Conservation (phyloP, 805 yeast species). For the Pichia rugopelliculosa region DNA sequence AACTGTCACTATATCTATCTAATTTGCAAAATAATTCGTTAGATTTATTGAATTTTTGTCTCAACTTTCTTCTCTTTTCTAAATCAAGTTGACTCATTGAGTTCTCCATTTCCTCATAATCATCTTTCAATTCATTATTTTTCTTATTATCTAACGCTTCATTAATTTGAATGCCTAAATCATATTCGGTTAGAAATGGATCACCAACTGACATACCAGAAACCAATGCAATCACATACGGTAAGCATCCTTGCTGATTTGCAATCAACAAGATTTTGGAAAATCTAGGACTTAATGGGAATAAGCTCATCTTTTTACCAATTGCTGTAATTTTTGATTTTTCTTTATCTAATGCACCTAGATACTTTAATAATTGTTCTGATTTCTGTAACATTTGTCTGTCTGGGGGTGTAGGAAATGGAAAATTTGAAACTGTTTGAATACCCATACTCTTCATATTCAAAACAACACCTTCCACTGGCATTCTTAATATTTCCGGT, state of each 20-base stretch:
- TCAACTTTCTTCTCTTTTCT: conserved; percentile 34
- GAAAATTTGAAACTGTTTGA: conserved; percentile 82
- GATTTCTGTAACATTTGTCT: conserved; percentile 53
- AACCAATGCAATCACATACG: conserved; percentile 85
- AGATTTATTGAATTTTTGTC: conserved; percentile 50
- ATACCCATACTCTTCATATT: conserved; percentile 98
- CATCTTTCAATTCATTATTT: conserved; percentile 28
- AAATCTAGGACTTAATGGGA: conserved; percentile 91
- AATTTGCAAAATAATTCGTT: conserved; percentile 55
- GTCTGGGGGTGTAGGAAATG: conserved; percentile 89
- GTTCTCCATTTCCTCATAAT: conserved; percentile 28
- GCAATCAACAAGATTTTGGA: conserved; percentile 86
- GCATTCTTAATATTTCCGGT: conserved; percentile 93
- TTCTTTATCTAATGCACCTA: conserved; percentile 68
- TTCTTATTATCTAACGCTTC: conserved; percentile 25
- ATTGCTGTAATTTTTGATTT: conserved; percentile 55
- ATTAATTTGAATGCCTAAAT: conserved; percentile 45
- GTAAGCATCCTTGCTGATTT: conserved; percentile 77
- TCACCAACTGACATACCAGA: conserved; percentile 92
- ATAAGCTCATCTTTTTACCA: conserved; percentile 80
- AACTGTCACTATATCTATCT: conserved; percentile 69
- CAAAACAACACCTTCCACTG: conserved; percentile 91
- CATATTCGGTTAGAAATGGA: conserved; percentile 73
- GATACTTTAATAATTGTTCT: conserved; percentile 52
- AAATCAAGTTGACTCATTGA: conserved; percentile 30